Base-by-base conservation (phyloP, 192 early-diverging fungal genomes). In the Rhizoclosmatium sp. region DNA sequence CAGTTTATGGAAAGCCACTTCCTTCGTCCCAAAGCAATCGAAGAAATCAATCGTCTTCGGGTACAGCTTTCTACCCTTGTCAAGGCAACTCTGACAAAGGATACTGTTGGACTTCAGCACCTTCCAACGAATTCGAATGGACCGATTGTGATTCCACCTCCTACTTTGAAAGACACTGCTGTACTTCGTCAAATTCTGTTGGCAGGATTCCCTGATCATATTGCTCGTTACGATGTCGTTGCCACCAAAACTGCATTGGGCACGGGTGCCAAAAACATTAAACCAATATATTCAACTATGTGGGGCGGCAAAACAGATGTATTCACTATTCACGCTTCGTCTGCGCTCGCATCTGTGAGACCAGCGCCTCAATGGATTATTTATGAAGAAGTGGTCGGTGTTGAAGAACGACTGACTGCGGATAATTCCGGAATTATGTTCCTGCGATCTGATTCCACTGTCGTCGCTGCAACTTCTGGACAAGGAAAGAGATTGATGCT, bases 151-250 rank as follows among this genome's bases (percentile, higher is more conserved):
- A 85, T 78, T 7, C 75, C 86, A 59, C 95, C 85, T 42, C 87
- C 88, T 14, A 62, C 73, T 3, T 10, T 69, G 19, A 19, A 66
- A 41, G 74, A 98, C 78, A 85, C 90, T 71, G 90, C 88, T 7
- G 87, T 92, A 4, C 84, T 99, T 16, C 92, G 93, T 12, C 97
- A 99, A 82, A 89, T 98, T 59, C 79, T 99, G 3, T 86, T 97
- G 2, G 90, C 95, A 2, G 95, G 96, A 1, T 98, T 95, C 65
- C 89, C 95, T 65, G 98, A 99, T 77, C 93, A 93, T 5, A 89
- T 99, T n/a, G 98, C 98, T 1, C 84, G 92, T 61, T 91, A 95
- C 2, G 84, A 85, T 59, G 14, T 47, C 7, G 72, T 40, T 12
- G 71, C 79, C 19, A 75, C 76, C 7, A 81, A 73, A 49, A 60